Evolutionary conservation across 768 basidiomycete species (phyloP).

Genomic region (Baorangia bicolor): DNA sequence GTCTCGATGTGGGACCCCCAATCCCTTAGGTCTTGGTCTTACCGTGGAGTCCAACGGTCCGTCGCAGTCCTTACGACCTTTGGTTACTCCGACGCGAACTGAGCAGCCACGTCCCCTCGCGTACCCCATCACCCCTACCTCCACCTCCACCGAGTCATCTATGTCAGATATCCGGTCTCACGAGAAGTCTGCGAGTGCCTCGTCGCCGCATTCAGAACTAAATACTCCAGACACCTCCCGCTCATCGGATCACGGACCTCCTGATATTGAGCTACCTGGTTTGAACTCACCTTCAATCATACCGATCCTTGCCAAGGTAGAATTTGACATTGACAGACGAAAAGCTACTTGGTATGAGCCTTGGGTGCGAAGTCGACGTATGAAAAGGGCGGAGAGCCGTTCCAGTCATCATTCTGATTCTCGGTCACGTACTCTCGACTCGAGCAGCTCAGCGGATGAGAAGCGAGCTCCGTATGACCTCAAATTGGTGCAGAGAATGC

Average conservation of each 20-base stretch:
- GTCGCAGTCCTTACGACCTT: constrained; percentile 40
- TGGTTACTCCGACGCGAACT: constrained; percentile 44
- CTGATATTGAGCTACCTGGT: constrained; percentile 64
- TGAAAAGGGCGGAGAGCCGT: constrained; percentile 52
- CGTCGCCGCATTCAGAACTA: constrained; percentile 43
- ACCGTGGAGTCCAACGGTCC: constrained; percentile 36
- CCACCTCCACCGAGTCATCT: constrained; percentile 53
- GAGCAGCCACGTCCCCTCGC: constrained; percentile 39
- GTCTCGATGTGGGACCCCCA: constrained; percentile 37
- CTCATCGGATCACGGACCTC: constrained; percentile 37
- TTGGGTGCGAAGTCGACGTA: constrained; percentile 68
- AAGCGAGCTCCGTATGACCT: constrained; percentile 47
- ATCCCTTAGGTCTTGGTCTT: constrained; percentile 45
- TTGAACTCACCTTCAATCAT: constrained; percentile 62
- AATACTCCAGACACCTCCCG: constrained; percentile 57
- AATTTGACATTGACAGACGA: constrained; percentile 87
- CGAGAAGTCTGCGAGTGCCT: constrained; percentile 48
- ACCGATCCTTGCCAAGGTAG: constrained; percentile 89
- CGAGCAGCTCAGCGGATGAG: constrained; percentile 23
- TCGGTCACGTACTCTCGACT: constrained; percentile 22
- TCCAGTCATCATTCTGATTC: constrained; percentile 28
- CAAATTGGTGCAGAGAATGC: constrained; percentile 49
- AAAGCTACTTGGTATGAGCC: constrained; percentile 85
- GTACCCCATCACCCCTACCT: constrained; percentile 38
- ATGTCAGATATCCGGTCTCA: constrained; percentile 47